phyloP scores from a whole-genome alignment of 345 rosid species.

The Lenwebbia sp. region DNA sequence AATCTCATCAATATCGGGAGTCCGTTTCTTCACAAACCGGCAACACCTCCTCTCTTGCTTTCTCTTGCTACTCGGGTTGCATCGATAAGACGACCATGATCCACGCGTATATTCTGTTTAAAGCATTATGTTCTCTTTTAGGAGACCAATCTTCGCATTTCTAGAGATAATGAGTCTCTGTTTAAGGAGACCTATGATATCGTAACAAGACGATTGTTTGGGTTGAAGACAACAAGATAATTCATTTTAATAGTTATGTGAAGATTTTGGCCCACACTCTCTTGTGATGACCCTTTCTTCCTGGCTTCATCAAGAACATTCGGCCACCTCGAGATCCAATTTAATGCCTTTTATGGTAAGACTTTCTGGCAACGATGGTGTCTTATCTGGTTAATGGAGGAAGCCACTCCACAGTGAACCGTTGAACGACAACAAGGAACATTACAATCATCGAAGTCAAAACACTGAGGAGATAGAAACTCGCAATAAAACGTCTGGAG shows the following conservation, averaged over 20 bases:
- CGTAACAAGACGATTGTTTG: background rate
- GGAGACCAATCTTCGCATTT: background rate
- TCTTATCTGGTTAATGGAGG: background rate
- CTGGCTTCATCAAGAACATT: background rate
- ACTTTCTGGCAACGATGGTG: background rate
- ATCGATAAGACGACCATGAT: slow-evolving; percentile 24
- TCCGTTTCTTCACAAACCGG: slow-evolving; percentile 12
- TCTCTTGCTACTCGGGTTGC: slow-evolving; percentile 44
- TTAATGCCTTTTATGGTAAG: background rate
- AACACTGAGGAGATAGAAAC: background rate
- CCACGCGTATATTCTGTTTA: slow-evolving; percentile 13
- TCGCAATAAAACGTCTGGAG: background rate
- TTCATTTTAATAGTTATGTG: background rate
- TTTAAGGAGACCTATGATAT: background rate
- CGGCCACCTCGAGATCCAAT: background rate
- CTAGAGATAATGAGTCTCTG: background rate
- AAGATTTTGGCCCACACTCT: background rate
- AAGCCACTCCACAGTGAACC: background rate
- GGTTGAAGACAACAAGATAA: background rate
- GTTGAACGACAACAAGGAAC: background rate
- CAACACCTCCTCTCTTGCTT: slow-evolving; percentile 35
- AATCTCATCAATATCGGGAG: slow-evolving; percentile 5
- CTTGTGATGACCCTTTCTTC: background rate
- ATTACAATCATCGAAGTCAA: background rate
- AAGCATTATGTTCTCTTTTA: background rate